Percentiles rank a stretch among this genome's conserved stretches.
Conservation (phyloP, 805 yeast genomes). For the Pichia thaimueangensis region DNA sequence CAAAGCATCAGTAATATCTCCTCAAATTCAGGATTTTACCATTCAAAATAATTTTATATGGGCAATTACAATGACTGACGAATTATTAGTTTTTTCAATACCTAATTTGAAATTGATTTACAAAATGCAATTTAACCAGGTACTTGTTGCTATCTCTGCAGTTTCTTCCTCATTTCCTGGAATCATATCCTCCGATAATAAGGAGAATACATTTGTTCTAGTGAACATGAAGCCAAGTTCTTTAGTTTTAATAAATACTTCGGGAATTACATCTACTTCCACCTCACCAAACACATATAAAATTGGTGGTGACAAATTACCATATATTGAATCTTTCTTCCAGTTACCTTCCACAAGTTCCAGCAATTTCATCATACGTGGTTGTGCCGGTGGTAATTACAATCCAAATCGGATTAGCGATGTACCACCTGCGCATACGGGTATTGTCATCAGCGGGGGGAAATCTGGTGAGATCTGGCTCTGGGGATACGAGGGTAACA, state of each 20-base stretch:
- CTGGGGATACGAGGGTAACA: slow-evolving; percentile 15
- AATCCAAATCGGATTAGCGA: neutral
- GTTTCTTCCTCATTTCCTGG: slow-evolving; percentile 9
- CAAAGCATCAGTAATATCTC: slow-evolving; percentile 9
- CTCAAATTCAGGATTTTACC: slow-evolving; percentile 15
- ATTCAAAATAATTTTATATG: slow-evolving; percentile 11
- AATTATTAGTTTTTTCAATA: slow-evolving; percentile 11
- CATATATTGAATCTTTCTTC: slow-evolving; percentile 14
- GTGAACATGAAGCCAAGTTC: slow-evolving; percentile 13
- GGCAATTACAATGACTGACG: slow-evolving; percentile 12
- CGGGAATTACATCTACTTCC: slow-evolving; percentile 4
- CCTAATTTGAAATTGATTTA: slow-evolving; percentile 10
- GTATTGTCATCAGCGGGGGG: slow-evolving; percentile 14
- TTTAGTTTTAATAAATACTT: slow-evolving; percentile 10
- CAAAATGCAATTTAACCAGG: slow-evolving; percentile 7
- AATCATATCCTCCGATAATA: neutral
- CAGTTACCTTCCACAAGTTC: slow-evolving; percentile 11
- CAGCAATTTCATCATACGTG: slow-evolving; percentile 13
- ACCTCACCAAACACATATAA: neutral
- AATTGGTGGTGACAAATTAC: slow-evolving; percentile 4
- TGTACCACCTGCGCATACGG: neutral
- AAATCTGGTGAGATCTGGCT: slow-evolving; percentile 15
- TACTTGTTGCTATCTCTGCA: slow-evolving; percentile 11
- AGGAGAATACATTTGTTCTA: slow-evolving; percentile 7
- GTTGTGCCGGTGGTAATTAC: slow-evolving; percentile 14